A percentile compares a stretch with the other conserved stretches of the same genome.
Evolutionary conservation across 176 grass and related monocot species (phyloP).

Genomic region (Musa beccarii): DNA sequence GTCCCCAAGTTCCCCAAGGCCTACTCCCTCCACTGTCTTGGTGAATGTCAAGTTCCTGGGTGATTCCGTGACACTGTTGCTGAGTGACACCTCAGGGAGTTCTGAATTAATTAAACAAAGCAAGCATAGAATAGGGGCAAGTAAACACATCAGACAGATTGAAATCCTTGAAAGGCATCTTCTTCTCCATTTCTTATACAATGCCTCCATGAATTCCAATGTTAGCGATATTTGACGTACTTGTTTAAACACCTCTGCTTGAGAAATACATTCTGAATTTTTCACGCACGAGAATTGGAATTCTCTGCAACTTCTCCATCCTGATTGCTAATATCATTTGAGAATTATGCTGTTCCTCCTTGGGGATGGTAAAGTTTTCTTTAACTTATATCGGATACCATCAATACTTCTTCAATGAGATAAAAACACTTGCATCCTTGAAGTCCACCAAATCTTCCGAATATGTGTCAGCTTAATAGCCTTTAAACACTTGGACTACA

Average conservation of each 20-base stretch:
- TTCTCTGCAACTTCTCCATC: background rate
- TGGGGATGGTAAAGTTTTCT: background rate
- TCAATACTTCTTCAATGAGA: background rate
- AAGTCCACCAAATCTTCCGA: background rate
- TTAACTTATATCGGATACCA: background rate
- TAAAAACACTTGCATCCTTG: background rate
- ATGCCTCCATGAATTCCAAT: background rate
- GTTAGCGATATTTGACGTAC: background rate
- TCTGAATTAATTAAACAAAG: background rate
- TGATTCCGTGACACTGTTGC: background rate
- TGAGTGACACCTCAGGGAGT: constrained; percentile 12
- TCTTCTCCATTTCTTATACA: constrained; percentile 1
- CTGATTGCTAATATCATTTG: background rate
- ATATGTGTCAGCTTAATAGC: background rate
- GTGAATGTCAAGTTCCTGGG: background rate
- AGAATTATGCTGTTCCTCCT: background rate
- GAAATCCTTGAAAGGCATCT: background rate
- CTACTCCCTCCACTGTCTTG: background rate
- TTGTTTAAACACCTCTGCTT: background rate
- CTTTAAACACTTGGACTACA: background rate
- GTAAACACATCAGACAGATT: background rate
- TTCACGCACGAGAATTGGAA: background rate
- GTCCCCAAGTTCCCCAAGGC: constrained; percentile 53
- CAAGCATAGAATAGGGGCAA: background rate
- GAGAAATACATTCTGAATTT: background rate